Evolutionary conservation across 306 rosid genomes (phyloP).

Genomic region (Vicia sativa): DNA sequence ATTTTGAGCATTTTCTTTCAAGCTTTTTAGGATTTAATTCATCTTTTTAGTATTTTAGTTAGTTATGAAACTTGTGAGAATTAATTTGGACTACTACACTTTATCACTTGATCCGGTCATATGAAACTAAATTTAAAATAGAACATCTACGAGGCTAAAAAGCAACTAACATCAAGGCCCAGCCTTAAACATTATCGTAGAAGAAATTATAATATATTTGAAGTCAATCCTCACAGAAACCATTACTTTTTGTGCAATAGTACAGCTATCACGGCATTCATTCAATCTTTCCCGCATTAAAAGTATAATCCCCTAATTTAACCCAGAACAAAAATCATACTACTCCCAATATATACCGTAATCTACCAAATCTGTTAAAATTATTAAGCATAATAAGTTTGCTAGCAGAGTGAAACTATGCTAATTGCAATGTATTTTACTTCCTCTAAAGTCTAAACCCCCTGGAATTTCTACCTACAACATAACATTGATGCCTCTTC

Average conservation of each 20-base stretch:
- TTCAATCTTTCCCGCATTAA: neutral
- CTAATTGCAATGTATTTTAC: neutral
- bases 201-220: neutral
- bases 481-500: neutral
- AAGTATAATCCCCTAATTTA: neutral
- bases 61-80: neutral
- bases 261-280: conserved; percentile 12
- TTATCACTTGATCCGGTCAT: conserved; percentile 5
- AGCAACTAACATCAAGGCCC: neutral
- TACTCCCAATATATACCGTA: neutral
- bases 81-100: neutral
- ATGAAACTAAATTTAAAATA: neutral
- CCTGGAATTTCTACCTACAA: neutral
- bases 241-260: neutral
- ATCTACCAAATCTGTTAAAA: conserved; percentile 18
- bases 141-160: conserved; percentile 8
- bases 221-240: conserved; percentile 2
- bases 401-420: neutral
- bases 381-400: neutral
- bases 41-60: neutral
- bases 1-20: conserved; percentile 5
- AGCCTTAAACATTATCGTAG: neutral
- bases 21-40: conserved; percentile 1
- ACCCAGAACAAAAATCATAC: conserved; percentile 13
- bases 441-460: conserved; percentile 7